Base-by-base conservation (phyloP, 2,329 filamentous ascomycete species). In the Pseudogymnoascus sp. region DNA sequence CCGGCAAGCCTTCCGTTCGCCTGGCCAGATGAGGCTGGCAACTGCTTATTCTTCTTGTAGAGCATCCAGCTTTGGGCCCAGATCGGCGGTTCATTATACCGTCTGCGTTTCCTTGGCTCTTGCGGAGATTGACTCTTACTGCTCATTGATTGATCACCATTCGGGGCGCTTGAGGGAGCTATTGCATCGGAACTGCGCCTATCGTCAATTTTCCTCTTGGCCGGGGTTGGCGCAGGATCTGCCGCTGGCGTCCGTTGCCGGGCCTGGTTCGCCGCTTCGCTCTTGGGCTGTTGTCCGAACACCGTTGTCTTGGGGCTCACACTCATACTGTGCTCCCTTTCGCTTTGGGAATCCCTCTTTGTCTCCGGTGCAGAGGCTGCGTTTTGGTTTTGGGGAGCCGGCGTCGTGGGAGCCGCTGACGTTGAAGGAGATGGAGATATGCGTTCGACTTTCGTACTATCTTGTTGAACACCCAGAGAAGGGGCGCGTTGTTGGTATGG, bases 221-320 rank as follows among this genome's bases (percentile, higher is more conserved):
- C 75, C 28, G 77, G 73, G 35, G 75, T 76, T 60, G 68, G 65
- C 59, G 73, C 73, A 60, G 72, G 72, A 58, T 73, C 68, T 59
- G 65, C 63, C 50, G 73, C 73, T 47, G 67, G 63, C 36, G 74
- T 72, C 67, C 72, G 62, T 60, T 35, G 61, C 58, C n/a, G 61
- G 53, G 14, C 60, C 61, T 65, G 63, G 61, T 53, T 53, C 67
- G 38, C 43, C 65, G 63, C 61, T 33, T 38, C 57, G 57, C 8
- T 50, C 62, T 65, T 68, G 64, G 73, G 71, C 63, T 73, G 70
- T 61, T 73, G 70, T 61, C 76, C 71, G 22, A 74, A 73, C 12
- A 74, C 74, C 11, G 75, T 75, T 22, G 89, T 91, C 75, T 90
- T 91, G 30, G 90, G 90, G 71, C 89, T 93, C 58, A 93, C 84